These are phyloP conservation scores for Phlebiopsis gigantea DNA, from an alignment of 768 basidiomycete species.

Conservation along the genomic window DNA sequence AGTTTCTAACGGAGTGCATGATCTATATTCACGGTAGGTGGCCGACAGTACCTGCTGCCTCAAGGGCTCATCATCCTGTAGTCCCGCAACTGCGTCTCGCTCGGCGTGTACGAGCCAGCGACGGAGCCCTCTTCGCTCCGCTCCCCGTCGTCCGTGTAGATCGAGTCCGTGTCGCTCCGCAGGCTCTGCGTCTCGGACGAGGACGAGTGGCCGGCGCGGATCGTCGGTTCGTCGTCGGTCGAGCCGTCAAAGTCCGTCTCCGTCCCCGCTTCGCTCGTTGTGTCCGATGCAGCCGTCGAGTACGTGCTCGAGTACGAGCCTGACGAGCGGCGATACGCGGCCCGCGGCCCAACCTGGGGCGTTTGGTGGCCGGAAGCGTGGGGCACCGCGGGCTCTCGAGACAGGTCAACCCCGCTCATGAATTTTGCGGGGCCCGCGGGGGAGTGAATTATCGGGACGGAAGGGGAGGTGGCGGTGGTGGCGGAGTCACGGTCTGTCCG, in stretches of 20 bases:
- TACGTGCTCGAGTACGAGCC: constrained; percentile 14
- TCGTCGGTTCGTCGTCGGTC: constrained; percentile 83
- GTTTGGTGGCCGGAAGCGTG: constrained; percentile 7
- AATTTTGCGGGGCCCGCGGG: constrained; percentile 36
- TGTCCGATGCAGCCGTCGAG: constrained; percentile 16
- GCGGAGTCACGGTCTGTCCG: background rate
- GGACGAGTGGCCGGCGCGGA: constrained; percentile 38
- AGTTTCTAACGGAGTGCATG: constrained; percentile 4
- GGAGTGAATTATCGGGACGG: constrained; percentile 17
- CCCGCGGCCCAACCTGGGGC: constrained; percentile 15
- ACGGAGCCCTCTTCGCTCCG: constrained; percentile 22
- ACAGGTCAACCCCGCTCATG: constrained; percentile 29
- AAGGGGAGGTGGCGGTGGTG: constrained; percentile 21
- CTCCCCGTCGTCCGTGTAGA: constrained; percentile 28
- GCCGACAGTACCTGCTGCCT: constrained; percentile 13
- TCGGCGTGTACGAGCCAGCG: constrained; percentile 6
- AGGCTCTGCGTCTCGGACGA: constrained; percentile 32
- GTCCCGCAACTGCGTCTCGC: constrained; percentile 6
- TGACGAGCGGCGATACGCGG: constrained; percentile 15
- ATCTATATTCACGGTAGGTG: constrained; percentile 3
- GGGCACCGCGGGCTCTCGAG: constrained; percentile 1
- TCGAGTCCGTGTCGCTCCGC: constrained; percentile 28
- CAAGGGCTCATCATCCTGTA: constrained; percentile 15
- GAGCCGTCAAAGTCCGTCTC: constrained; percentile 51
- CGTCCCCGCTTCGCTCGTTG: constrained; percentile 31